Base-by-base conservation (phyloP, 2,329 filamentous ascomycete species). In the Blastomyces silverae region DNA sequence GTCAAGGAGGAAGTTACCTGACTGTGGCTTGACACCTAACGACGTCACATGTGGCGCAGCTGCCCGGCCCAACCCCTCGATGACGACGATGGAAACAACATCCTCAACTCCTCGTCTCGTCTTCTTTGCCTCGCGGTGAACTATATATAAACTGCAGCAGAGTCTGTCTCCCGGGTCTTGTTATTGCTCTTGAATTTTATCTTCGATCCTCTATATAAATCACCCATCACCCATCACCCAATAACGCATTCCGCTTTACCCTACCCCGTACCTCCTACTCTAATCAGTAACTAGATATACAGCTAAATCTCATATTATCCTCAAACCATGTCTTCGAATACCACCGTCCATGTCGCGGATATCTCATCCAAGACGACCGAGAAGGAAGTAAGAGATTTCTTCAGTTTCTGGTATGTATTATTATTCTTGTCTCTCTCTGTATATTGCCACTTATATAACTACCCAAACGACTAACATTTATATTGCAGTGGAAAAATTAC, bases 311-410 rank as follows among this genome's bases (percentile, higher is more conserved):
- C 28, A 22, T 15, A 25, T 37, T 31, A 42, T 11, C 39, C 20
- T 52, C 44, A 61, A 61, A 46, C 22, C 25, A 61, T 61, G 59
- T 37, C 59, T 11, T 46, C 58, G 1, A 28, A 61, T 7, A 84
- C 80, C 72, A 93, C 89, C 61, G 91, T 97, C 69, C 82, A 92
- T 80, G 92, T 97, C 73, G 89, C 90, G 80, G 92, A 94, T 81
- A 96, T 99, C 80, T 87, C 90, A 71, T 76, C 82, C 68, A 80
- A 88, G 76, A 97, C 93, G 65, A 87, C 85, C 70, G 92, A 99
- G 79, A 89, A 92, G 80, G 92, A 97, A 79, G 87, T 99, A 72
- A 87, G 87, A 74, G 92, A 96, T 76, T 99, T 99, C 84, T 99
- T 99, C 84, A 94, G 89, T 82, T 97, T 97, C 79, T 88, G 85